Percentiles rank a stretch among this genome's conserved stretches.
These are phyloP conservation scores for Aurifilum marmelostoma DNA, from an alignment of 2,329 filamentous ascomycete genomes.

Conservation along the genomic window DNA sequence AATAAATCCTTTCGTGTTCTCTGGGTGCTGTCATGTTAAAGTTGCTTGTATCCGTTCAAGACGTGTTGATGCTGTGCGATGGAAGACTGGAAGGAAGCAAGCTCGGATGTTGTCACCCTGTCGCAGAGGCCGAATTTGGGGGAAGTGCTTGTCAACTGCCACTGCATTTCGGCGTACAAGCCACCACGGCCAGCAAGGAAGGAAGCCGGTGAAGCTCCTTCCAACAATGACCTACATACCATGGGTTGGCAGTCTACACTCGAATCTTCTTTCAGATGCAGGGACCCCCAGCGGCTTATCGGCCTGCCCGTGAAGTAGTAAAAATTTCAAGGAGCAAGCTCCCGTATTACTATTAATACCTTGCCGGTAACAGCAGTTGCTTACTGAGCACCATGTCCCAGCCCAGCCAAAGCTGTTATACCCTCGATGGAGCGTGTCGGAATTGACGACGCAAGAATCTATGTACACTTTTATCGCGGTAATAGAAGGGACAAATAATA, in stretches of 20 bases:
- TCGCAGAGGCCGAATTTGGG: background rate
- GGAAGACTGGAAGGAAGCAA: background rate
- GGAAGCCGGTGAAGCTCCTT: background rate
- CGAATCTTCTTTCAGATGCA: background rate
- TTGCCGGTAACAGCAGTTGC: background rate
- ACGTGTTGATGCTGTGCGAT: background rate
- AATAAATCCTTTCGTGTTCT: background rate
- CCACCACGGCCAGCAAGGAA: constrained; percentile 1
- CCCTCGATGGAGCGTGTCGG: background rate
- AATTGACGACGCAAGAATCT: background rate
- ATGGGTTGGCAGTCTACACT: background rate
- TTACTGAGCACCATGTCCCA: background rate
- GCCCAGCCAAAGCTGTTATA: background rate
- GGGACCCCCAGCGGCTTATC: background rate
- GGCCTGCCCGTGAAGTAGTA: background rate
- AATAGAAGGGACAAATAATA: background rate
- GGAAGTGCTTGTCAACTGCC: background rate
- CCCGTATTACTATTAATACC: constrained; percentile 8
- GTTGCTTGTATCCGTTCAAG: background rate
- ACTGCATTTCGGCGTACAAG: constrained; percentile 7
- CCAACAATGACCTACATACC: background rate
- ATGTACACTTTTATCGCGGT: background rate
- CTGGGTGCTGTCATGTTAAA: too few species aligned
- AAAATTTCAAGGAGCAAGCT: constrained; percentile 4
- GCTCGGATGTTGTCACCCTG: background rate